These are phyloP conservation scores for Dendrobium catenatum DNA, from an alignment of 106 monocot genomes.

Conservation along the genomic window DNA sequence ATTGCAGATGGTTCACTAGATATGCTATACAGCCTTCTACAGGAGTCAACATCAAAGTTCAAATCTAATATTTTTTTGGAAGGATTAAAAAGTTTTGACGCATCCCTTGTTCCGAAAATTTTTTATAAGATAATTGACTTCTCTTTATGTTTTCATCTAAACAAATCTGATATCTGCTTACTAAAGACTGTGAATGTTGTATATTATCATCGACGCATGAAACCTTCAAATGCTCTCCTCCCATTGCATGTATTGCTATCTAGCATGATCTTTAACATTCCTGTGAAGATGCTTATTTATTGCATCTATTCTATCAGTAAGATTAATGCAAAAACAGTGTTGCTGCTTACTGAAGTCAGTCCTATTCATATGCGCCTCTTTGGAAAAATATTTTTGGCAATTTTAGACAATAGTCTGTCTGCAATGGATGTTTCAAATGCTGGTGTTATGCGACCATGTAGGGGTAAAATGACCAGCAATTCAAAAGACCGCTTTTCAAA, in stretches of 20 bases:
- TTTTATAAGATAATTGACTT: conserved; percentile 55
- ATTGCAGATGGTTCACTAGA: conserved; percentile 45
- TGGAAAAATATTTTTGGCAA: conserved; percentile 45
- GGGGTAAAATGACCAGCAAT: conserved; percentile 3
- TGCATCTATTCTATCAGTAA: conserved; percentile 54
- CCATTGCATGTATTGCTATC: conserved; percentile 39
- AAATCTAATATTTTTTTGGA: conserved; percentile 23
- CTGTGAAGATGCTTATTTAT: conserved; percentile 45
- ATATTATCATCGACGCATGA: conserved; percentile 22
- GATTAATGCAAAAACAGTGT: conserved; percentile 51
- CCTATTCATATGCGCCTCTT: conserved; percentile 55
- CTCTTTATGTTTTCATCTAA: conserved; percentile 23
- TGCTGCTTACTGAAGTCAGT: conserved; percentile 55
- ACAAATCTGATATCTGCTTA: conserved; percentile 57
- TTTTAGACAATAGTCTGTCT: conserved; percentile 33
- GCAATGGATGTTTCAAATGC: conserved; percentile 14
- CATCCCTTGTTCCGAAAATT: conserved; percentile 30
- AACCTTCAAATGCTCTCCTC: conserved; percentile 19
- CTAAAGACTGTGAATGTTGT: conserved; percentile 39
- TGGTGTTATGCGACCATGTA: conserved; percentile 7
- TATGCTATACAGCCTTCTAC: conserved; percentile 26
- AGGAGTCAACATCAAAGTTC: conserved; percentile 9
- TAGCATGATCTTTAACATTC: conserved; percentile 45
- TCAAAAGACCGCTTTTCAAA: conserved; percentile 20
- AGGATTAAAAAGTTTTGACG: conserved; percentile 16